phyloP scores from a whole-genome alignment of 108 stramenopile genomes.

The Nitzschia sp. region DNA sequence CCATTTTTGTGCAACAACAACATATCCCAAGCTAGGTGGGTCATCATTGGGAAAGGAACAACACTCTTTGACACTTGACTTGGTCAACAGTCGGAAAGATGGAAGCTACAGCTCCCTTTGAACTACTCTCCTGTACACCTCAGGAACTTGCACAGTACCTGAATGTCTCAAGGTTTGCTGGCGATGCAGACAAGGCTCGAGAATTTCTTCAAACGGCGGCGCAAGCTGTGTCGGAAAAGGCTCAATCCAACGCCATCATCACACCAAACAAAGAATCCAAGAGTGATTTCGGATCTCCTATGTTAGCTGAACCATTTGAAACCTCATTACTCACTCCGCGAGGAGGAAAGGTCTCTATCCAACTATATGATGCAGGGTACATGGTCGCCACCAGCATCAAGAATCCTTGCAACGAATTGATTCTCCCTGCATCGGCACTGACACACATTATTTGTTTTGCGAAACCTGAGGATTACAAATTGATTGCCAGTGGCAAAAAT shows the following conservation, averaged over 20 bases:
- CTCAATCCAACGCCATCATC: not conserved
- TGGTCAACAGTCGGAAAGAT: too few relatives aligned
- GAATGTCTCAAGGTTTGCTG: constrained; percentile 29
- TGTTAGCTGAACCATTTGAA: constrained; percentile 35
- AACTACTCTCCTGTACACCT: constrained; percentile 5
- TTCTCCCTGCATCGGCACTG: constrained; percentile 6
- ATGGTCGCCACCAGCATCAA: constrained; percentile 44
- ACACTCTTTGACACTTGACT: too few relatives aligned
- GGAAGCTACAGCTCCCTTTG: not conserved
- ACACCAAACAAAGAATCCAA: not conserved
- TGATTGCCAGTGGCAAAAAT: constrained; percentile 28
- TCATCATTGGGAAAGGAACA: too few relatives aligned
- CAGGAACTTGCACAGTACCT: constrained; percentile 16
- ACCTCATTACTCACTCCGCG: constrained; percentile 58
- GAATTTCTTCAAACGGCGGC: constrained; percentile 12
- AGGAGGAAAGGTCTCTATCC: constrained; percentile 42
- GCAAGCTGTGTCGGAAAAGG: not conserved
- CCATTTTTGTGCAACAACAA: too few relatives aligned
- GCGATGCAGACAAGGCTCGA: not conserved
- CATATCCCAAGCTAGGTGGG: too few relatives aligned
- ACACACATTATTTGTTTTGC: constrained; percentile 57
- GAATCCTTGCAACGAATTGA: constrained; percentile 26
- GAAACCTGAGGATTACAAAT: constrained; percentile 69
- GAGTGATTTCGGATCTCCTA: constrained; percentile 4
- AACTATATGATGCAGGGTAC: constrained; percentile 43